These are phyloP conservation scores for Euclidium syriacum DNA, from an alignment of 345 rosid genomes.

Conservation along the genomic window DNA sequence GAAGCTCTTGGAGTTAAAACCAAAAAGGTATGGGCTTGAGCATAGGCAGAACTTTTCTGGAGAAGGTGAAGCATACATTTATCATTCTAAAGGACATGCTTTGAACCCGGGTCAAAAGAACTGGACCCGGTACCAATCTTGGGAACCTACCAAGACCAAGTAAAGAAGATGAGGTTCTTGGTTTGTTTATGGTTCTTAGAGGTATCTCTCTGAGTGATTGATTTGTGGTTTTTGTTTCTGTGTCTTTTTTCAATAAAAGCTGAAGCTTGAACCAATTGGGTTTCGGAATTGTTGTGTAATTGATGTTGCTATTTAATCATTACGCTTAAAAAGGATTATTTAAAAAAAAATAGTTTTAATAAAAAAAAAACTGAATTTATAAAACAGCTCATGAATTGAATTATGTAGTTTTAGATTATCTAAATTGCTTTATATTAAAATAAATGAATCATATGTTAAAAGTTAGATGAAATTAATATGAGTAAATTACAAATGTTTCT, in stretches of 20 bases:
- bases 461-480: background rate
- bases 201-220: conserved; percentile 11
- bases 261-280: conserved; percentile 15
- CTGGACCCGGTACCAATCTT: conserved; percentile 93
- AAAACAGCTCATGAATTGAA: too few relatives aligned
- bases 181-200: background rate
- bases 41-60: conserved; percentile 91
- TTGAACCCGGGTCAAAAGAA: conserved; percentile 89
- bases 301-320: background rate
- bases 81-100: conserved; percentile 93
- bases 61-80: conserved; percentile 72
- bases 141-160: conserved; percentile 70
- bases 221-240: conserved; percentile 14
- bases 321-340: too few relatives aligned
- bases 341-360: too few relatives aligned
- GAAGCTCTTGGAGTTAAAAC: conserved; percentile 89
- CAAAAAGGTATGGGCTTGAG: conserved; percentile 79
- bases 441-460: too few relatives aligned
- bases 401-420: too few relatives aligned
- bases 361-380: too few relatives aligned
- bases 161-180: conserved; percentile 21
- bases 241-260: conserved; percentile 14
- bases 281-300: background rate
- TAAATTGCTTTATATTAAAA: too few relatives aligned
- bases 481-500: background rate